These are phyloP conservation scores for Cotoneaster glaucophyllus DNA, from an alignment of 306 rosid genomes.

Conservation along the genomic window DNA sequence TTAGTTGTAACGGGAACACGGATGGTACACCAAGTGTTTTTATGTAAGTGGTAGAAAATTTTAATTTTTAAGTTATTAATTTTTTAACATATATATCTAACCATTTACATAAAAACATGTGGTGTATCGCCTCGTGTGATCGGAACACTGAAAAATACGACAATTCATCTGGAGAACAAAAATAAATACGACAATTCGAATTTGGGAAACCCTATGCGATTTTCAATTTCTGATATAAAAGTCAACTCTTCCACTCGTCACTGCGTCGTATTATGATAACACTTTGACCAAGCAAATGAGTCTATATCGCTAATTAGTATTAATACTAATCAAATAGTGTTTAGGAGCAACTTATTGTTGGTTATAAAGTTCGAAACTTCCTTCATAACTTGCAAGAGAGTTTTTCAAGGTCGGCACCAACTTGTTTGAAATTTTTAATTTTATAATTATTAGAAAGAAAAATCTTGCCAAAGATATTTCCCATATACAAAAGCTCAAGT, in stretches of 20 bases:
- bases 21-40: no score
- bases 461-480: not conserved
- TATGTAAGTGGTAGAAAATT: no score
- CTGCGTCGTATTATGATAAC: not conserved
- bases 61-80: no score
- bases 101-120: no score
- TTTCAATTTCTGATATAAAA: not conserved
- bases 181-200: not conserved
- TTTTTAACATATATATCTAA: no score
- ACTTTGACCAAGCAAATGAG: not conserved
- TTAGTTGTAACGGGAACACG: no score
- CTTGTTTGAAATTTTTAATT: not conserved
- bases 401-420: constrained; percentile 3
- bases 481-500: no score
- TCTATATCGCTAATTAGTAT: not conserved
- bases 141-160: no score
- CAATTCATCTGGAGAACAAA: not conserved
- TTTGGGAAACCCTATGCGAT: not conserved
- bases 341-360: not conserved
- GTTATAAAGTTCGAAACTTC: no score
- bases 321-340: not conserved
- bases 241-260: not conserved
- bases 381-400: not conserved
- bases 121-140: no score
- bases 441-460: not conserved